Conservation (phyloP, 768 basidiomycete species). For the Exsudoporus frostii region DNA sequence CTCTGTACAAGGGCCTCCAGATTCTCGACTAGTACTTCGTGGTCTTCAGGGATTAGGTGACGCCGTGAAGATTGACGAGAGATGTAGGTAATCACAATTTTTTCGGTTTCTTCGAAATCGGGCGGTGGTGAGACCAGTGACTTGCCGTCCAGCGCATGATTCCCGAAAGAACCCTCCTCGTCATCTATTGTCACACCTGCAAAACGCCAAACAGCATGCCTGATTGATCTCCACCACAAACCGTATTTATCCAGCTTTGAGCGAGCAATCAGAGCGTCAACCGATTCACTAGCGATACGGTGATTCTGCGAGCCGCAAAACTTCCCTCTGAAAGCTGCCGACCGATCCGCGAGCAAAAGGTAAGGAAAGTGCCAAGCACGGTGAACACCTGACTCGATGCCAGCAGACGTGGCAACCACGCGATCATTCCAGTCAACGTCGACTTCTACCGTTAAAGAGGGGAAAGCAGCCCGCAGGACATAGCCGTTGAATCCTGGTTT, state of each 20-base stretch:
- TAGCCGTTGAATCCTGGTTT: conserved; percentile 72
- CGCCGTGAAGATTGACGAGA: conserved; percentile 56
- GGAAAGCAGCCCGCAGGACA: conserved; percentile 72
- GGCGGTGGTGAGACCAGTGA: background rate
- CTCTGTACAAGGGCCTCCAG: conserved; percentile 48
- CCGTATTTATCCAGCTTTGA: conserved; percentile 35
- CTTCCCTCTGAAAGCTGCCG: conserved; percentile 67
- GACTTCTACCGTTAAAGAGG: conserved; percentile 64
- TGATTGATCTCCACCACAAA: conserved; percentile 79
- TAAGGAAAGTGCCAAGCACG: conserved; percentile 72
- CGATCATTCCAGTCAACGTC: conserved; percentile 73
- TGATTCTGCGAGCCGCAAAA: conserved; percentile 64
- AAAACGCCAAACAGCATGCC: conserved; percentile 63
- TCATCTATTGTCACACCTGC: conserved; percentile 44
- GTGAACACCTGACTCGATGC: conserved; percentile 21
- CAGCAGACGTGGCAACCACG: conserved; percentile 27
- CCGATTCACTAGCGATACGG: conserved; percentile 69
- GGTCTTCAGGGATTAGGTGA: conserved; percentile 53
- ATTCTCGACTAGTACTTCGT: conserved; percentile 49
- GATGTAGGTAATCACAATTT: conserved; percentile 70
- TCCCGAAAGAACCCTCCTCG: conserved; percentile 32
- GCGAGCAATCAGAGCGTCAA: conserved; percentile 45
- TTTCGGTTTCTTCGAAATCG: conserved; percentile 40
- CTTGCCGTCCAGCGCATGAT: background rate
- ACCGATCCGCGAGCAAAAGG: conserved; percentile 69